A percentile compares a stretch with the other conserved stretches of the same genome.
These are phyloP conservation scores for Malus hybrid DNA, from an alignment of 331 rosid species.

Conservation along the genomic window DNA sequence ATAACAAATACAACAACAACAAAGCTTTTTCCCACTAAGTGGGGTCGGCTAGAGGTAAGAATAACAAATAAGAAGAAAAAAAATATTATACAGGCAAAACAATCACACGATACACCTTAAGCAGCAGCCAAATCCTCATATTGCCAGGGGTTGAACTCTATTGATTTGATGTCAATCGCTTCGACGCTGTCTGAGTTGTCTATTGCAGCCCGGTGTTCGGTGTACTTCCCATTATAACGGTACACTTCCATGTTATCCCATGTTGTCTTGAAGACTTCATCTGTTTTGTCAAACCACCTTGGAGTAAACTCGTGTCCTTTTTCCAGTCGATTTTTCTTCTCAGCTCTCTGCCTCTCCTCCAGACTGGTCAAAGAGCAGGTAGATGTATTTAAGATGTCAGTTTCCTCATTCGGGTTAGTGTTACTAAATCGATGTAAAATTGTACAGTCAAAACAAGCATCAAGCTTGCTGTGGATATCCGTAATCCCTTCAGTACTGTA, in stretches of 20 bases:
- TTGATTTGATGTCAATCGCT: constrained; percentile 31
- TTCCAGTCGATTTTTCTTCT: constrained; percentile 55
- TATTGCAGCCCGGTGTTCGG: constrained; percentile 42
- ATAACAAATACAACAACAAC: not conserved
- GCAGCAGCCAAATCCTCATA: constrained; percentile 46
- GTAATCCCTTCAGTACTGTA: too few relatives aligned
- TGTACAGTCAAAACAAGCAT: too few relatives aligned
- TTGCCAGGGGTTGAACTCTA: constrained; percentile 74
- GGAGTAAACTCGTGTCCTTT: constrained; percentile 43
- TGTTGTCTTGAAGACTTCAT: constrained; percentile 54
- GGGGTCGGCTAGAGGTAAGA: not conserved
- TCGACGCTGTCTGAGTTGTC: constrained; percentile 32
- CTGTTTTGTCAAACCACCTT: constrained; percentile 72
- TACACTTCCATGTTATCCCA: constrained; percentile 77
- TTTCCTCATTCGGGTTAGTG: not conserved
- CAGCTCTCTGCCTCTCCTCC: constrained; percentile 75
- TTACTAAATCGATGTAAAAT: not conserved
- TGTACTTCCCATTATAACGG: constrained; percentile 54
- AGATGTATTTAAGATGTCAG: not conserved
- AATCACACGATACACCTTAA: constrained; percentile 11
- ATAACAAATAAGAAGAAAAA: not conserved
- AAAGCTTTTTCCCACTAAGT: too few relatives aligned
- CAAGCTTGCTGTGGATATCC: too few relatives aligned
- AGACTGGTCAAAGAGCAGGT: constrained; percentile 22
- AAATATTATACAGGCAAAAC: constrained; percentile 5